Evolutionary conservation across 108 stramenopile genomes (phyloP), one percentile per base, ranked within the genome.

Genomic region (Nitzschia putrida): DNA sequence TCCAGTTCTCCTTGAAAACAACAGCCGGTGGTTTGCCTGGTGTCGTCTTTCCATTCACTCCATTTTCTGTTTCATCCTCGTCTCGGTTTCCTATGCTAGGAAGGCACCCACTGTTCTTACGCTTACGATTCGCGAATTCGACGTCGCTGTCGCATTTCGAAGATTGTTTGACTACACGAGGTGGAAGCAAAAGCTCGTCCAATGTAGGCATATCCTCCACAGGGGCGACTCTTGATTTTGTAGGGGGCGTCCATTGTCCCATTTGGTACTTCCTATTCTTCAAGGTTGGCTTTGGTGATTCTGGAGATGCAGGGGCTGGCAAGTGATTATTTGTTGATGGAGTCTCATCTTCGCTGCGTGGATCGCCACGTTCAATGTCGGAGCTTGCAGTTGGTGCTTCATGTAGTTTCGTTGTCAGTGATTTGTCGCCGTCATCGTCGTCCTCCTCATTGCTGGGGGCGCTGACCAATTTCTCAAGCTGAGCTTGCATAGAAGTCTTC

Each of bases 1-100:
- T 73, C 96, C 96, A 99, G 39, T 85, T 82, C 84, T 99, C 97
- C 53, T 93, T 95, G 66, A 98, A 98, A 4, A 94, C 88, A 42
- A 97, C 94, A 10, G 85, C 76, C 9, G 90, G 91, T 21, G 86
- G 79, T 63, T 77, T 76, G 6, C 47, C 47, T 47, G 73, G 42
- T 53, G 77, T 44, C 1, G 75, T 58, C 37, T 66, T 47, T 38
- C 34, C 55, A 34, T 68, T 68, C 9, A 14, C 57, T 39, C 52
- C 59, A 38, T 29, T 68, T 25, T 76, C 74, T 37, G 54, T 57
- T 38, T 76, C 74, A 21, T 40, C 68, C n/a, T 22, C 42, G 26
- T 70, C 64, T 39, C 34, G 73, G 24, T 14, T 9, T 45, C 52
- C 56, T 9, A 45, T 16, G 7, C 44, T 63, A 22, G 61, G 61